Base-by-base conservation (phyloP, 768 basidiomycete genomes). In the Phaeolepiota aurea region DNA sequence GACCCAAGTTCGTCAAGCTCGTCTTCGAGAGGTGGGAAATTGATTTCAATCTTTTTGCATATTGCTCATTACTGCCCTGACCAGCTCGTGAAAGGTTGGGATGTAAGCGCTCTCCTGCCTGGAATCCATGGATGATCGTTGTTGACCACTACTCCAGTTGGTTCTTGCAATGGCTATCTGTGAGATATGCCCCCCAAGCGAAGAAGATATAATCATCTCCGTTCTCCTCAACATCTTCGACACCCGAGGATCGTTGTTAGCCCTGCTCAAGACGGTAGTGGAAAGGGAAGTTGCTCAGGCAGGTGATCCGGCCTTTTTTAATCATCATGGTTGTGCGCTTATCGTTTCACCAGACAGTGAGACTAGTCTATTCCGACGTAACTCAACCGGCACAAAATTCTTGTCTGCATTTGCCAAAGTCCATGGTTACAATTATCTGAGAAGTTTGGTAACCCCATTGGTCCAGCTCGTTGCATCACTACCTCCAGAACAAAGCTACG, bases 341-440 rank as follows among this genome's bases (percentile, higher is more conserved):
- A 41, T 32, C 34, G 22, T 9, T 19, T 42, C 32, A 31, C n/a
- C 57, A 90, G 92, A 78, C 30, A 82, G 71, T 49, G 88, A 93
- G 47, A 69, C 80, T 1, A 72, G 76, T n/a, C 63, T 97, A 5
- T 96, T 97, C 66, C 73, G 93, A 37, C 72, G 85, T 45, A 96
- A 94, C 57, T 83, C 86, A 2, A 87, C 86, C 1, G 89, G 82
- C 50, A 87, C 86, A n/a, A 68, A 86, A 32, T 82, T 97, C 43
- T 63, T 96, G 33, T 88, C 88, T 4, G 77, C 81, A 1, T 93
- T 93, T 50, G 88, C 87, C 3, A 80, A 73, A 54, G 77, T 85
- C n/a, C 88, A 92, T 45, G 93, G 92, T 3, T 96, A 94, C 58
- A 80, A 82, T 43, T 96, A 94, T 57, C 66, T 96, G n/a, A 75